These are phyloP conservation scores for Teunomyces funiuensis DNA, from an alignment of 805 yeast species.

Conservation along the genomic window DNA sequence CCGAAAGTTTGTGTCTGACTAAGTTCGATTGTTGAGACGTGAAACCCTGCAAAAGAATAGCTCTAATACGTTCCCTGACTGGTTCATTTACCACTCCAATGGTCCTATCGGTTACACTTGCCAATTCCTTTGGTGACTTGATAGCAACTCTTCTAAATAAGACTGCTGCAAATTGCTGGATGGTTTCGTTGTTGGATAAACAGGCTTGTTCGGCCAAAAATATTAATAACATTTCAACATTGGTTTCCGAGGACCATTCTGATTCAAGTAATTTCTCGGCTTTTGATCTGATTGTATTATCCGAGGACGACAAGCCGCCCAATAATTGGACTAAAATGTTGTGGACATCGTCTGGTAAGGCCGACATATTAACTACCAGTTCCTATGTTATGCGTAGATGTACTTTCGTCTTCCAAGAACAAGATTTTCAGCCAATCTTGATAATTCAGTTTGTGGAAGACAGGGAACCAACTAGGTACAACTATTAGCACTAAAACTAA, in stretches of 20 bases:
- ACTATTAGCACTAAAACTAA: not conserved
- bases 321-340: constrained; percentile 55
- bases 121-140: constrained; percentile 66
- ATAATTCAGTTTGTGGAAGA: not conserved
- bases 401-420: not conserved
- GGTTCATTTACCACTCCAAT: constrained; percentile 65
- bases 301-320: constrained; percentile 65
- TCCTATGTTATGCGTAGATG: not conserved
- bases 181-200: constrained; percentile 56
- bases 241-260: constrained; percentile 71
- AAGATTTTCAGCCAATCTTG: not conserved
- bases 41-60: constrained; percentile 71
- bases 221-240: constrained; percentile 67
- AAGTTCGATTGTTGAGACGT: constrained; percentile 62
- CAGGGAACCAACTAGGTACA: not conserved
- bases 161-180: constrained; percentile 78
- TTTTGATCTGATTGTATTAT: constrained; percentile 67
- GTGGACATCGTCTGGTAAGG: constrained; percentile 61
- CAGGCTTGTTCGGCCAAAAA: constrained; percentile 83
- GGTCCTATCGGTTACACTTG: constrained; percentile 71
- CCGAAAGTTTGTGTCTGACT: constrained; percentile 89
- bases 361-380: constrained; percentile 10
- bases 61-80: constrained; percentile 62
- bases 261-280: constrained; percentile 75
- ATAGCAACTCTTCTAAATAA: constrained; percentile 84